A percentile compares a stretch with the other conserved stretches of the same genome.
Evolutionary conservation across 2,329 filamentous ascomycete genomes (phyloP).

Genomic region (Exophiala mesophila): DNA sequence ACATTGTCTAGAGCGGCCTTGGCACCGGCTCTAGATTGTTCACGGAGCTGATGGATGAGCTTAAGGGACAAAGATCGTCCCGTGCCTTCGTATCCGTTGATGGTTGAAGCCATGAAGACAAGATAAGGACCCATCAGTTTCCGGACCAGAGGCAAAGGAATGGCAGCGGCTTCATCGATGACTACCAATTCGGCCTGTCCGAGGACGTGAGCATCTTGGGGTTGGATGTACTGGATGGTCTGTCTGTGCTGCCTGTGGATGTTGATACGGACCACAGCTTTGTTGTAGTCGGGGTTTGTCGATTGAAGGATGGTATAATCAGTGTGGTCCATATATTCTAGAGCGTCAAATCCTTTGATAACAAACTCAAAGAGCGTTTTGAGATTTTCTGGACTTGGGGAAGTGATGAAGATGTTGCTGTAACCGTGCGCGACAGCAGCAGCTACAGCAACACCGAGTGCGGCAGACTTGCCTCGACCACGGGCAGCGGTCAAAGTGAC

Average conservation of each 20-base stretch:
- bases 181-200: slow-evolving; percentile 93
- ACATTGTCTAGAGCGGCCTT: slow-evolving; percentile 54
- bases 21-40: slow-evolving; percentile 70
- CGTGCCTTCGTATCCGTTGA: slow-evolving; percentile 97
- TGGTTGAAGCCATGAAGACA: slow-evolving; percentile 98
- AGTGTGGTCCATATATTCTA: slow-evolving; percentile 89
- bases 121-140: slow-evolving; percentile 96
- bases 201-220: slow-evolving; percentile 89
- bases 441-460: slow-evolving; percentile 87
- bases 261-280: slow-evolving; percentile 95
- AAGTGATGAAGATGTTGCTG: slow-evolving; percentile 99
- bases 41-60: slow-evolving; percentile 91
- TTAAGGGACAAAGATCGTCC: slow-evolving; percentile 92
- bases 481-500: slow-evolving; percentile 88
- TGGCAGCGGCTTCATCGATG: slow-evolving; percentile 95
- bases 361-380: slow-evolving; percentile 98
- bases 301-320: slow-evolving; percentile 98
- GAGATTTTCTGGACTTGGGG: slow-evolving; percentile 93
- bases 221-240: slow-evolving; percentile 97
- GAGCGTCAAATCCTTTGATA: slow-evolving; percentile 94
- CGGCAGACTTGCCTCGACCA: slow-evolving; percentile 95
- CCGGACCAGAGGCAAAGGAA: slow-evolving; percentile 83
- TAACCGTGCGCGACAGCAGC: slow-evolving; percentile 94
- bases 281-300: slow-evolving; percentile 98
- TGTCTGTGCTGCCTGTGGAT: slow-evolving; percentile 91